These are phyloP conservation scores for Wickerhamiella pararugosa DNA, from an alignment of 1,139 yeast species.

Conservation along the genomic window DNA sequence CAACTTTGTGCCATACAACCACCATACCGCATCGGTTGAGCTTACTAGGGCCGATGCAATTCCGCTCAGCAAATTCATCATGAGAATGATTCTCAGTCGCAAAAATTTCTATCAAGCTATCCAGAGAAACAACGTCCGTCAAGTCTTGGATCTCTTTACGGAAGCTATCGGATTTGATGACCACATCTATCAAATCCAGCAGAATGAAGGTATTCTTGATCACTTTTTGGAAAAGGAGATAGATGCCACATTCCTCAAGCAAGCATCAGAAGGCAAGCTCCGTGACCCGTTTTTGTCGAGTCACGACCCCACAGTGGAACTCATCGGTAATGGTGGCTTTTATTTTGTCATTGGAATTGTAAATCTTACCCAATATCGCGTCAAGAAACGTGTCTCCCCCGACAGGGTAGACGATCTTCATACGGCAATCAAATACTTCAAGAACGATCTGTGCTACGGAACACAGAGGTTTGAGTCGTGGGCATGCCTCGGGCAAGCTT, in stretches of 20 bases:
- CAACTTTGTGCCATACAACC: constrained; percentile 49
- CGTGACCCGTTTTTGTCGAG: constrained; percentile 29
- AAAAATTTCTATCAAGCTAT: constrained; percentile 41
- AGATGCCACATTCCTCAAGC: constrained; percentile 36
- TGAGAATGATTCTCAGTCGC: constrained; percentile 44
- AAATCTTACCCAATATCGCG: constrained; percentile 48
- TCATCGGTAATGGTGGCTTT: constrained; percentile 39
- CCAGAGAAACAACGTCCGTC: constrained; percentile 51
- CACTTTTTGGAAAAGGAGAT: constrained; percentile 39
- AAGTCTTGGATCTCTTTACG: constrained; percentile 53
- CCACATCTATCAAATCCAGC: constrained; percentile 23
- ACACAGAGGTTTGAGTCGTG: constrained; percentile 69
- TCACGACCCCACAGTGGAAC: constrained; percentile 23
- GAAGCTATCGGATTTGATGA: constrained; percentile 63
- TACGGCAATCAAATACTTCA: constrained; percentile 49
- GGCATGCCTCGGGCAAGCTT: constrained; percentile 72
- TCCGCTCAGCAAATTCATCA: constrained; percentile 43
- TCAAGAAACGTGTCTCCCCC: constrained; percentile 48
- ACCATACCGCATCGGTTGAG: constrained; percentile 35
- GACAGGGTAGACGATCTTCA: constrained; percentile 62
- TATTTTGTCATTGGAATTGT: constrained; percentile 61
- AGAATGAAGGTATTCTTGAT: constrained; percentile 31
- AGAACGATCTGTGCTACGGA: constrained; percentile 51
- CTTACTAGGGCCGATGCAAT: constrained; percentile 39
- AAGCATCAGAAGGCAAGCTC: constrained; percentile 43